These are phyloP conservation scores for Ilyonectria robusta DNA, from an alignment of 2,329 filamentous ascomycete genomes.

Conservation along the genomic window DNA sequence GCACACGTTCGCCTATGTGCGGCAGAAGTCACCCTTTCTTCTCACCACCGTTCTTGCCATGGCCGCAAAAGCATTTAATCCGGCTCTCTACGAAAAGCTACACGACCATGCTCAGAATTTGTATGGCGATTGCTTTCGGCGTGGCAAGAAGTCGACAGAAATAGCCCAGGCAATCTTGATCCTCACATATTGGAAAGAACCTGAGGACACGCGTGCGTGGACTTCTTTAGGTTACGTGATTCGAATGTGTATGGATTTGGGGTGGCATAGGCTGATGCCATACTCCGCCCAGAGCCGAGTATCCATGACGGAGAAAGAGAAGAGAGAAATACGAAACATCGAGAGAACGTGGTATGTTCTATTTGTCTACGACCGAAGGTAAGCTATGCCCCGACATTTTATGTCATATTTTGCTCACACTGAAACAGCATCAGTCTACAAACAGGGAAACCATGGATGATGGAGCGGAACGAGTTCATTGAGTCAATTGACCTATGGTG, in stretches of 20 bases:
- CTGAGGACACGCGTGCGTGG: slow-evolving; percentile 58
- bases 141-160: slow-evolving; percentile 55
- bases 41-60: slow-evolving; percentile 53
- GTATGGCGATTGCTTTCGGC: slow-evolving; percentile 48
- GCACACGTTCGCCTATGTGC: slow-evolving; percentile 56
- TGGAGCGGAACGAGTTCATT: slow-evolving; percentile 55
- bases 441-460: slow-evolving; percentile 59
- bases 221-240: slow-evolving; percentile 57
- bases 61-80: slow-evolving; percentile 55
- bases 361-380: slow-evolving; percentile 59
- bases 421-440: slow-evolving; percentile 55
- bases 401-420: not conserved
- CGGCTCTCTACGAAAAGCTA: slow-evolving; percentile 46
- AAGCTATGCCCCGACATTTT: not conserved
- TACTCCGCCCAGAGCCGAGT: slow-evolving; percentile 6
- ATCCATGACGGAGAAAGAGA: slow-evolving; percentile 29
- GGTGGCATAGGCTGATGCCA: slow-evolving; percentile 51
- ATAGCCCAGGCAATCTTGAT: slow-evolving; percentile 56
- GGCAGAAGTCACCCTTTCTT: slow-evolving; percentile 54
- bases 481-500: slow-evolving; percentile 55
- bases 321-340: slow-evolving; percentile 51
- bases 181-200: slow-evolving; percentile 60
- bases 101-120: slow-evolving; percentile 45
- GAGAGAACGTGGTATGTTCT: slow-evolving; percentile 56
- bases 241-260: slow-evolving; percentile 57